Percentiles rank a stretch among this genome's conserved stretches.
These are phyloP conservation scores for Spirogloea muscicola DNA, from an alignment of 139 green algal genomes.

Conservation along the genomic window DNA sequence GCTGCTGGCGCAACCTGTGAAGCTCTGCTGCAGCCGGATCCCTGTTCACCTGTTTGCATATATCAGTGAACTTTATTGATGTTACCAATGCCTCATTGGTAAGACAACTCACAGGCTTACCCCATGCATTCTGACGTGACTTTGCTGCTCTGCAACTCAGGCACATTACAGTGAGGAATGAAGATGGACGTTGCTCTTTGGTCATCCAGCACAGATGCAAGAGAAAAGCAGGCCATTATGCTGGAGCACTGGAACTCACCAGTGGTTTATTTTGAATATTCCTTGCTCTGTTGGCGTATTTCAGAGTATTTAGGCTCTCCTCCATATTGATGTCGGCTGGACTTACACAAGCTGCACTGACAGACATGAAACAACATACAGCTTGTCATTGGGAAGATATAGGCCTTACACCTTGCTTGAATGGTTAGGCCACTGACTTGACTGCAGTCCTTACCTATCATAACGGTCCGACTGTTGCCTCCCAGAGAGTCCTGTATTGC, in stretches of 20 bases:
- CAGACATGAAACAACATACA: not conserved
- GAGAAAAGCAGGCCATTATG: not conserved
- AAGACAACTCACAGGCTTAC: not conserved
- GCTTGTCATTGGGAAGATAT: not conserved
- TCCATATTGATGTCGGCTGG: constrained; percentile 54
- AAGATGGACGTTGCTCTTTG: not conserved
- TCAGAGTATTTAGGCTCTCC: constrained; percentile 60
- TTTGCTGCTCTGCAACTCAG: not conserved
- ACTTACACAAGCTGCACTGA: constrained; percentile 52
- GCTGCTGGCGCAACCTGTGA: constrained; percentile 64
- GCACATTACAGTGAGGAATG: not conserved
- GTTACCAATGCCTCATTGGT: not conserved
- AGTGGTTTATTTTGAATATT: constrained; percentile 94
- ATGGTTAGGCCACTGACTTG: not conserved
- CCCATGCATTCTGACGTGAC: not conserved
- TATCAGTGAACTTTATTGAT: not conserved
- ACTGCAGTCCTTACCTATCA: constrained; percentile 48
- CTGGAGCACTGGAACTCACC: constrained; percentile 49
- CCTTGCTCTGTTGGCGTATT: constrained; percentile 57
- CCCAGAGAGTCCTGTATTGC: constrained; percentile 69
- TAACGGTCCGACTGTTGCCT: constrained; percentile 57
- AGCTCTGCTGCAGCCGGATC: constrained; percentile 17
- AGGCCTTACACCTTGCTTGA: not conserved
- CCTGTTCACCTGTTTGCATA: constrained; percentile 21
- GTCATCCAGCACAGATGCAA: not conserved